These are phyloP conservation scores for Aspergillus sclerotiicarbonarius DNA, from an alignment of 495 filamentous ascomycete species.

Conservation along the genomic window DNA sequence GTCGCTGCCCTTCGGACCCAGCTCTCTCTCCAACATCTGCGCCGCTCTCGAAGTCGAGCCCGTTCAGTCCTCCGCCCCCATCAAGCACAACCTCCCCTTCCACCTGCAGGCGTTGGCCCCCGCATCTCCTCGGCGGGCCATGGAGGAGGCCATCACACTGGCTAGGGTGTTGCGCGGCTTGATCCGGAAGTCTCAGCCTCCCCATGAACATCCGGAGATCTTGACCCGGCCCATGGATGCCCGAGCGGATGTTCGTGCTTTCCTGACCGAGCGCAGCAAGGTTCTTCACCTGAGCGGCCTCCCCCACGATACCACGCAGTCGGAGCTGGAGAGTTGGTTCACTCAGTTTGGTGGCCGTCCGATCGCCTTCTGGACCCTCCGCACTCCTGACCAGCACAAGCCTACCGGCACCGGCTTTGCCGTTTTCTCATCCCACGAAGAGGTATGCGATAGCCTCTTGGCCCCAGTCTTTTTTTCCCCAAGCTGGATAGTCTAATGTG, in stretches of 20 bases:
- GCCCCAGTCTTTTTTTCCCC: not conserved
- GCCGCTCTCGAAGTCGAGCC: conserved; percentile 96
- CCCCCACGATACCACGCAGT: conserved; percentile 97
- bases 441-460: conserved; percentile 61
- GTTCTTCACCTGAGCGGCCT: conserved; percentile 95
- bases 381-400: conserved; percentile 97
- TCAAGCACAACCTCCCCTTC: conserved; percentile 98
- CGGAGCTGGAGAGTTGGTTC: conserved; percentile 98
- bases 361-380: conserved; percentile 99
- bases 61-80: conserved; percentile 92
- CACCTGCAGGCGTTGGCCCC: conserved; percentile 95
- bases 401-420: conserved; percentile 96
- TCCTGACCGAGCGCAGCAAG: conserved; percentile 92
- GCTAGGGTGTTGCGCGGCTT: conserved; percentile 87
- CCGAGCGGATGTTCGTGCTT: conserved; percentile 92
- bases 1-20: conserved; percentile 93
- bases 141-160: conserved; percentile 95
- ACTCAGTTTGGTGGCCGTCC: conserved; percentile 97
- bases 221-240: conserved; percentile 95
- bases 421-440: conserved; percentile 97
- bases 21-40: conserved; percentile 93
- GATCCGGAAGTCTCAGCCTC: conserved; percentile 91
- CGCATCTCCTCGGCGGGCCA: conserved; percentile 92
- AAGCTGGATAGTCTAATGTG: conserved; percentile 21
- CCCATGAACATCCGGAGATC: conserved; percentile 89